Percentiles rank a stretch among this genome's conserved stretches.
Conservation (phyloP, 768 basidiomycete genomes). For the Lentinula detonsa region DNA sequence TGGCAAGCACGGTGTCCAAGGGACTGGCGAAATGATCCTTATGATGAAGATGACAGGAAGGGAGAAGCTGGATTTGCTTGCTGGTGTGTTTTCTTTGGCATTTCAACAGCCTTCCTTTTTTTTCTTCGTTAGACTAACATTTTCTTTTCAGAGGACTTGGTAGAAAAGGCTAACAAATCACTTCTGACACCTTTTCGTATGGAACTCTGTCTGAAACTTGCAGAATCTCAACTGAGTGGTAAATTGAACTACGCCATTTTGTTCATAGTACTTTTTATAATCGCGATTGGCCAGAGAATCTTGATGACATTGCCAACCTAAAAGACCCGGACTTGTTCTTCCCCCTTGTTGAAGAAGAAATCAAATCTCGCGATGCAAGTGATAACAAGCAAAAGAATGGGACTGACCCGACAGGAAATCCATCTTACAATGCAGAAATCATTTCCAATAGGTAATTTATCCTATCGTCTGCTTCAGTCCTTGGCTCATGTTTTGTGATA, state of each 20-base stretch:
- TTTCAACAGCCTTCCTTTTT: background rate
- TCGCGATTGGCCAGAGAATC: constrained; percentile 39
- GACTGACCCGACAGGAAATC: constrained; percentile 26
- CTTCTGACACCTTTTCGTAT: constrained; percentile 61
- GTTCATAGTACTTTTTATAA: background rate
- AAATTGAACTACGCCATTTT: constrained; percentile 13
- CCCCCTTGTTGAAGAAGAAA: constrained; percentile 48
- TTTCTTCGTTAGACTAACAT: constrained; percentile 11
- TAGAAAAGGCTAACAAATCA: constrained; percentile 50
- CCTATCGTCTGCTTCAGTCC: background rate
- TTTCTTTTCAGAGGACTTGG: constrained; percentile 53
- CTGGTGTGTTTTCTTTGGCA: constrained; percentile 39
- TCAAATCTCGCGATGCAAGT: constrained; percentile 42
- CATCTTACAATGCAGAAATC: constrained; percentile 49
- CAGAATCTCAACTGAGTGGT: constrained; percentile 72
- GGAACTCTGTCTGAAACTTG: constrained; percentile 57
- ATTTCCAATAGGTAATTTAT: constrained; percentile 52
- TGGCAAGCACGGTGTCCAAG: constrained; percentile 66
- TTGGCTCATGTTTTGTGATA: background rate
- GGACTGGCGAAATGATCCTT: constrained; percentile 61
- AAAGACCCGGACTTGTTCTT: constrained; percentile 62
- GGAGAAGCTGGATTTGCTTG: constrained; percentile 76
- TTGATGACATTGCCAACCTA: constrained; percentile 65
- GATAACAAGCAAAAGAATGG: constrained; percentile 16
- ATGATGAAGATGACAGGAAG: constrained; percentile 61